These are phyloP conservation scores for Hermanozyma aechmeae DNA, from an alignment of 805 yeast genomes.

Conservation along the genomic window DNA sequence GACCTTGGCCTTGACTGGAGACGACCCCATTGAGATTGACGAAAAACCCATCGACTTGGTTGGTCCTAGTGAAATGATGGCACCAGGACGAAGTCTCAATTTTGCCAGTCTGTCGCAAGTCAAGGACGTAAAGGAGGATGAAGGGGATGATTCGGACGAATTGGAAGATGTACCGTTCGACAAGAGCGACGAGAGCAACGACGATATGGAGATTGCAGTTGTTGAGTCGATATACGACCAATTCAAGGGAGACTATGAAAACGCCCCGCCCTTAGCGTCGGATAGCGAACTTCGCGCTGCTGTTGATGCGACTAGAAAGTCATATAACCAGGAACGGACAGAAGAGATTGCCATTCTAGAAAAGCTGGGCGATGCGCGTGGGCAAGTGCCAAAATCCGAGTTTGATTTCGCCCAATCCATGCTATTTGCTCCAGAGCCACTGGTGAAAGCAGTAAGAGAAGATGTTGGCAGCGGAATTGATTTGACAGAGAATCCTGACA, in stretches of 20 bases:
- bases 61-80: too few relatives aligned
- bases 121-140: slow-evolving; percentile 2
- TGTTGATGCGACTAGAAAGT: neutral
- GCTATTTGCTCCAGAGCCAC: slow-evolving; percentile 7
- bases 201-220: slow-evolving; percentile 21
- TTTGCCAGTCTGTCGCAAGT: too few relatives aligned
- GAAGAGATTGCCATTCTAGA: slow-evolving; percentile 2
- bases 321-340: neutral
- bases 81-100: too few relatives aligned
- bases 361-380: neutral
- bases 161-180: slow-evolving; percentile 18
- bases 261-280: neutral
- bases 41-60: too few relatives aligned
- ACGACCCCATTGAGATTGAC: slow-evolving; percentile 43
- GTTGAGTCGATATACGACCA: slow-evolving; percentile 28
- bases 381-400: neutral
- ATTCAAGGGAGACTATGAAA: slow-evolving; percentile 10
- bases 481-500: too few relatives aligned
- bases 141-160: slow-evolving; percentile 8
- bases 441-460: slow-evolving; percentile 2
- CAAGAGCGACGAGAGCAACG: slow-evolving; percentile 13
- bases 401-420: slow-evolving; percentile 14
- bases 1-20: slow-evolving; percentile 52
- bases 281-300: neutral
- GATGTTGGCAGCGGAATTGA: too few relatives aligned